phyloP scores from a whole-genome alignment of 2,329 filamentous ascomycete species.

The Cladobotryum protrusum region DNA sequence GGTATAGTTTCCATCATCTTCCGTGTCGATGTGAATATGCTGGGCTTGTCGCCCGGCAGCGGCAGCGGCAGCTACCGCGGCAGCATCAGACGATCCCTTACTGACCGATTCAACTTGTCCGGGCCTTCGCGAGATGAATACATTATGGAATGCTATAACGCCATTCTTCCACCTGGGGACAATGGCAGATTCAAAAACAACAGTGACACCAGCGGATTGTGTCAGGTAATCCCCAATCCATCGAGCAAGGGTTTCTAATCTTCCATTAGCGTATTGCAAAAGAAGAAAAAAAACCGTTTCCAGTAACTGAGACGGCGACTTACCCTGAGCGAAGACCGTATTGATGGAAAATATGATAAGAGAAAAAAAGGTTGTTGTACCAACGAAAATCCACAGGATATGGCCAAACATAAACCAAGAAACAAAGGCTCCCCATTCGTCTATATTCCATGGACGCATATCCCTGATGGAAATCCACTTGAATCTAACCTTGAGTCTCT shows the following conservation, averaged over 20 bases:
- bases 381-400: slow-evolving; percentile 89
- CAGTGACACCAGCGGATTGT: slow-evolving; percentile 83
- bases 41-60: slow-evolving; percentile 60
- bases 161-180: slow-evolving; percentile 94
- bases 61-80: slow-evolving; percentile 78
- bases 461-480: slow-evolving; percentile 98
- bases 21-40: slow-evolving; percentile 28
- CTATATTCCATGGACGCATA: slow-evolving; percentile 86
- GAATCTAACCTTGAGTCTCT: slow-evolving; percentile 81
- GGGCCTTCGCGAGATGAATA: slow-evolving; percentile 87
- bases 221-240: slow-evolving; percentile 96
- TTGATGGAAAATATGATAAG: slow-evolving; percentile 87
- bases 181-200: slow-evolving; percentile 96
- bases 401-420: slow-evolving; percentile 95
- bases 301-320: slow-evolving; percentile 16
- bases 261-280: slow-evolving; percentile 13
- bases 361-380: slow-evolving; percentile 96
- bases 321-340: slow-evolving; percentile 90
- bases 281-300: too few species aligned
- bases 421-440: slow-evolving; percentile 90
- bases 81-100: slow-evolving; percentile 86
- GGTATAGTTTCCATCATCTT: slow-evolving; percentile 91
- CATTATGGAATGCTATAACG: slow-evolving; percentile 93
- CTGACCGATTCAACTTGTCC: slow-evolving; percentile 78
- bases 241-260: slow-evolving; percentile 78